Percentiles rank a stretch among this genome's conserved stretches.
These are phyloP conservation scores for Ganoderma lucidum DNA, from an alignment of 1,284 basidiomycete species.

Conservation along the genomic window DNA sequence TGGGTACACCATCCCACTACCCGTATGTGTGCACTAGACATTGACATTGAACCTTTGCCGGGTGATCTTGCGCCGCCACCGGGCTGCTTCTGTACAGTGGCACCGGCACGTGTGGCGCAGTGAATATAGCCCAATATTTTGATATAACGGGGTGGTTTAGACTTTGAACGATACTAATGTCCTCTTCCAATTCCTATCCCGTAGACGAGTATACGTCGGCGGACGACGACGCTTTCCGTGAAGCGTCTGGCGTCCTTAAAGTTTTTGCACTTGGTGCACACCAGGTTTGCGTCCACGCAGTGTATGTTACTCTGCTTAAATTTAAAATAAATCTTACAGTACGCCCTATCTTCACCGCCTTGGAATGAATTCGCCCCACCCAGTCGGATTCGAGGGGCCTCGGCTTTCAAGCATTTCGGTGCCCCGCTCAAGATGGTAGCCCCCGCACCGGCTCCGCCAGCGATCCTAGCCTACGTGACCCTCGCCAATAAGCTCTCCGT, in stretches of 20 bases:
- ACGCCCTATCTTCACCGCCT: conserved; percentile 59
- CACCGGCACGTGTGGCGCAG: not conserved
- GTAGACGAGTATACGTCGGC: conserved; percentile 58
- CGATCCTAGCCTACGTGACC: conserved; percentile 72
- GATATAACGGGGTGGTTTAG: no score
- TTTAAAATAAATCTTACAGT: conserved; percentile 48
- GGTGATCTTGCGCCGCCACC: not conserved
- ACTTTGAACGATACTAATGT: not conserved
- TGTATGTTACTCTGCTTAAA: not conserved
- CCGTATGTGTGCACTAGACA: not conserved
- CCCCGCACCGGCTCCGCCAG: conserved; percentile 69
- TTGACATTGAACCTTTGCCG: not conserved
- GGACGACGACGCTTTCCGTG: conserved; percentile 47
- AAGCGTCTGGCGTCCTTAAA: conserved; percentile 61
- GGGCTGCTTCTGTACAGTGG: not conserved
- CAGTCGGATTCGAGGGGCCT: conserved; percentile 30
- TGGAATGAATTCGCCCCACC: conserved; percentile 67
- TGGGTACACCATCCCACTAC: no score
- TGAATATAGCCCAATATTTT: not conserved
- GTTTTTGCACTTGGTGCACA: conserved; percentile 72
- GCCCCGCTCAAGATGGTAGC: conserved; percentile 59
- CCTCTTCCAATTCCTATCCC: not conserved
- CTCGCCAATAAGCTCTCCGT: conserved; percentile 53
- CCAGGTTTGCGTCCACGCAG: conserved; percentile 49
- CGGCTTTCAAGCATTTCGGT: conserved; percentile 41